Evolutionary conservation across 2,329 filamentous ascomycete species (phyloP).

Genomic region (Cladophialophora yegresii): DNA sequence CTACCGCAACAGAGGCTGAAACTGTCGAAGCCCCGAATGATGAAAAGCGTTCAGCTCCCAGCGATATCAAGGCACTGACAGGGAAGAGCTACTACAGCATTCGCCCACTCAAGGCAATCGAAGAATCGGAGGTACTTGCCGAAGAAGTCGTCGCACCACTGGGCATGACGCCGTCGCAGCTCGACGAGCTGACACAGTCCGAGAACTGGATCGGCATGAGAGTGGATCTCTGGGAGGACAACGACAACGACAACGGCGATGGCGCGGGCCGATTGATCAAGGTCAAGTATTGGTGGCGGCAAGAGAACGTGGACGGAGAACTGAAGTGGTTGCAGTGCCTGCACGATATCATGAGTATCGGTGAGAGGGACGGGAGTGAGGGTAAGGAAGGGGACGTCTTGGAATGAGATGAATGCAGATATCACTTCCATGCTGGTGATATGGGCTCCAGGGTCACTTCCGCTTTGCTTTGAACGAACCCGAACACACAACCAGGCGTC

Average conservation of each 20-base stretch:
- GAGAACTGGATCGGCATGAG: conserved; percentile 1
- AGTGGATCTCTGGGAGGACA: conserved; percentile 3
- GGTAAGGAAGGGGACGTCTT: not conserved
- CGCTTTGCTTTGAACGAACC: too few relatives aligned
- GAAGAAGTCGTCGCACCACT: not conserved
- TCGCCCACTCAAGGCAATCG: not conserved
- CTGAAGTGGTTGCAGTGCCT: not conserved
- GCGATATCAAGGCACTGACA: not conserved
- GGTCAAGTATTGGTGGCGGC: conserved; percentile 1
- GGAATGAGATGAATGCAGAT: not conserved
- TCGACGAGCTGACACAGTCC: not conserved
- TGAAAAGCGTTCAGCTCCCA: not conserved
- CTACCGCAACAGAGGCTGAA: not conserved
- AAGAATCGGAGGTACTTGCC: not conserved
- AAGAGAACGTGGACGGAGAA: not conserved
- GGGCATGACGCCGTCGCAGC: not conserved
- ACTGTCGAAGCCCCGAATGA: not conserved
- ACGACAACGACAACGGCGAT: not conserved
- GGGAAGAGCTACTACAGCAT: conserved; percentile 6
- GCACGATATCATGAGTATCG: conserved; percentile 1
- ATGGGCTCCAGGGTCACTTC: not conserved
- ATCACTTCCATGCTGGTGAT: not conserved
- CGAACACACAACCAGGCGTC: not conserved
- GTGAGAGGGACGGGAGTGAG: not conserved
- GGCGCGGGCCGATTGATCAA: not conserved